phyloP scores from a whole-genome alignment of 495 filamentous ascomycete species.

The Aspergillus hancockii region DNA sequence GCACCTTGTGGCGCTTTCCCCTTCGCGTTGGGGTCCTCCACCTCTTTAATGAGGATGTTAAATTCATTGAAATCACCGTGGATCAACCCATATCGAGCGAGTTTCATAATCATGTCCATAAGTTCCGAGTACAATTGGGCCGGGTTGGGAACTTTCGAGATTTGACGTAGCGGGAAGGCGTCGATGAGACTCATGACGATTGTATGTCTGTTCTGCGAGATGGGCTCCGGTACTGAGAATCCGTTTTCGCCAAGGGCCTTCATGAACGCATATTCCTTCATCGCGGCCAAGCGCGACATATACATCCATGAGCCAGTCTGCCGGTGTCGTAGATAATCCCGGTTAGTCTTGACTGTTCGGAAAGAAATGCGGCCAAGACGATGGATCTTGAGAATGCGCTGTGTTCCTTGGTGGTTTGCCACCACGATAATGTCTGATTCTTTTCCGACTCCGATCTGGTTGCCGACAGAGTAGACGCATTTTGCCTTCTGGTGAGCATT shows the following conservation, averaged over 20 bases:
- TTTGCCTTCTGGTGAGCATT: conserved; percentile 79
- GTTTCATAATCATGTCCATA: conserved; percentile 78
- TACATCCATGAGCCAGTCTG: conserved; percentile 91
- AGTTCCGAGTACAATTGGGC: conserved; percentile 82
- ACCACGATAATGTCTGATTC: conserved; percentile 96
- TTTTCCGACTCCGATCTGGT: conserved; percentile 95
- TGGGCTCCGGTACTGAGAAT: conserved; percentile 84
- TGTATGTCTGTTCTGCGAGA: conserved; percentile 86
- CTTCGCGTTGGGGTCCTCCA: conserved; percentile 43
- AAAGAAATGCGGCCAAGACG: conserved; percentile 95
- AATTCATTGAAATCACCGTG: conserved; percentile 99
- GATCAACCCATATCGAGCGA: conserved; percentile 88
- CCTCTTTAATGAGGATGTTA: conserved; percentile 90
- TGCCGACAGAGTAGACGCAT: conserved; percentile 85
- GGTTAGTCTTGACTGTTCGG: conserved; percentile 90
- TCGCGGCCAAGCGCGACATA: conserved; percentile 85
- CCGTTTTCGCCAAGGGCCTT: conserved; percentile 75
- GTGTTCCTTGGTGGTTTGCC: conserved; percentile 61
- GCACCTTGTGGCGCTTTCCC: conserved; percentile 33
- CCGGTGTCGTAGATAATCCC: conserved; percentile 89
- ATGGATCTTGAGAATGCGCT: conserved; percentile 88
- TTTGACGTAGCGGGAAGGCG: conserved; percentile 83
- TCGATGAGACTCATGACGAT: conserved; percentile 93
- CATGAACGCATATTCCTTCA: conserved; percentile 95
- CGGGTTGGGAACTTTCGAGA: conserved; percentile 75